These are phyloP conservation scores for Neurospora pannonica DNA, from an alignment of 495 filamentous ascomycete species.

Conservation along the genomic window DNA sequence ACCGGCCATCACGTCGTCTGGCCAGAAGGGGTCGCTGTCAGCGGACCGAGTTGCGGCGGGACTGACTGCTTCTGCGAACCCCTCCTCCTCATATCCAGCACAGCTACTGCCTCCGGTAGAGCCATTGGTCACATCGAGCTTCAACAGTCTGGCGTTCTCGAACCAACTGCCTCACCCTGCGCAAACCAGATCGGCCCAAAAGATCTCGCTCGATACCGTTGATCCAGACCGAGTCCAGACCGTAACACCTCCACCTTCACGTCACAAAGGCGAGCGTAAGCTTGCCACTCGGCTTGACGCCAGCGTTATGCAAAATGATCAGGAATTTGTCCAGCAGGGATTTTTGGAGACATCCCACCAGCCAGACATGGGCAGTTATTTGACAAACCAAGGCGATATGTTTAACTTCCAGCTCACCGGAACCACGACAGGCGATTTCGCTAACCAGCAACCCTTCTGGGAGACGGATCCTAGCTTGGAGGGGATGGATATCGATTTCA, in stretches of 20 bases:
- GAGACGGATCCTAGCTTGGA: constrained; percentile 49
- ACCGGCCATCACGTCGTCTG: constrained; percentile 19
- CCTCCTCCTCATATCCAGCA: constrained; percentile 39
- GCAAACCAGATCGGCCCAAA: constrained; percentile 26
- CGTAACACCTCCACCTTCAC: constrained; percentile 42
- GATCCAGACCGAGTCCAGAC: constrained; percentile 34
- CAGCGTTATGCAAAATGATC: constrained; percentile 44
- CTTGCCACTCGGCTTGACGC: constrained; percentile 41
- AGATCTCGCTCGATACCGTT: constrained; percentile 28
- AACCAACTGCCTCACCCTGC: constrained; percentile 10
- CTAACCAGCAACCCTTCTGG: constrained; percentile 64
- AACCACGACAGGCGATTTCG: constrained; percentile 58
- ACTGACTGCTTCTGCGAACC: constrained; percentile 49
- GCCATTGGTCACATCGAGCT: constrained; percentile 29
- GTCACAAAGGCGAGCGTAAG: constrained; percentile 40
- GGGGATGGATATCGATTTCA: constrained; percentile 49
- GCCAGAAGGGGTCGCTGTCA: constrained; percentile 32
- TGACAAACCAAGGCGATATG: constrained; percentile 30
- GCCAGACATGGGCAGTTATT: constrained; percentile 28
- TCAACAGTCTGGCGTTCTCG: constrained; percentile 13
- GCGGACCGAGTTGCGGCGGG: constrained; percentile 30
- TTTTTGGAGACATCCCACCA: constrained; percentile 34
- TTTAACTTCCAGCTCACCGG: constrained; percentile 65
- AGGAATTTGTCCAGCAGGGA: constrained; percentile 34
- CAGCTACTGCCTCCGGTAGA: constrained; percentile 48